Evolutionary conservation across 78 protist species (phyloP), one percentile per base, ranked within the genome.

Genomic region (Anaeramoeba ignava): DNA sequence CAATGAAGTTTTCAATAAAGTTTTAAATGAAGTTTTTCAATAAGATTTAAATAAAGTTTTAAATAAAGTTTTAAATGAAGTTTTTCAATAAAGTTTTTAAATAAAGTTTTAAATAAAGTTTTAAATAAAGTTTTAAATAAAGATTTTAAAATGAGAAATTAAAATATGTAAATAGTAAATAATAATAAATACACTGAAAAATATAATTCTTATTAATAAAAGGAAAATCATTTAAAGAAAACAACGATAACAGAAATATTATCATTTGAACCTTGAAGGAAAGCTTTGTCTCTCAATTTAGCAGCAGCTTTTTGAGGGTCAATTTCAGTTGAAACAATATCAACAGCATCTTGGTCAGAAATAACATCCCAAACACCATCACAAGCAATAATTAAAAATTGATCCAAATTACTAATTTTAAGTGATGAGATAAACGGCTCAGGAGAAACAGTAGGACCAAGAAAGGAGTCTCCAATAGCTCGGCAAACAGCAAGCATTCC

Each of bases 311-410:
- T 84, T 39, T 81, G 67, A 42, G 93, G 93, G 79, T 91, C 93
- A 12, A 85, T 12, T 31, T 87, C 78, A 3, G 84, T 40, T 8
- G 86, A 41, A 17, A 87, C 79, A 23, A 86, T 78, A 33, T 87
- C 38, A 31, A 91, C 86, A 3, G 93, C 93, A 41, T 90, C 92
- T 78, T 89, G 88, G 82, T 91, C 93, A 3, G 87, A 82, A 3
- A 91, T 73, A 0, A 90, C 88, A 91, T 91, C 93, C 92, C 92
- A 91, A 80, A 91, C 39, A 78, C 93, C 93, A 89, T 91, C 93
- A n/a, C 93, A 91, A 31, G 93, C 89, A 42, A 90, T 81, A 87
- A 91, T 85, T 78, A 91, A 83, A 39, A 87, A 89, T 79, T 83
- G 87, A 73, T 89, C 83, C 3, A 42, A 81, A 33, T 83, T 87